Evolutionary conservation across 805 yeast genomes (phyloP), one percentile per base, ranked within the genome.

Genomic region (Saccharomycopsis javanensis): DNA sequence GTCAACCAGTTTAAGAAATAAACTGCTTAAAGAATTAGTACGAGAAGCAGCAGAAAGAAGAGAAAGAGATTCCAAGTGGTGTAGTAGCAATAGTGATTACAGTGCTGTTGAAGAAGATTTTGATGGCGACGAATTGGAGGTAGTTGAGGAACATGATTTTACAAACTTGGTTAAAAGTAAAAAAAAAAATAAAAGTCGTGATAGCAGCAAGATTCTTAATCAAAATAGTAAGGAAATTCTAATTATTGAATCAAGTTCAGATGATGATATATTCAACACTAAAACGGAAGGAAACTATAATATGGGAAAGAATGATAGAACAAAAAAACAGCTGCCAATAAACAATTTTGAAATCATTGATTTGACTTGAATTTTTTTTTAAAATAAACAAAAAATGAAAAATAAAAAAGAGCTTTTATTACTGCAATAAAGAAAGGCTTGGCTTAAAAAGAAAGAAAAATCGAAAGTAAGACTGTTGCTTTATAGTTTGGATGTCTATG

Each of bases 1-100:
- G 15, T 6, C 4, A 11, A 30, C 15, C 5, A 5, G n/a, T 27
- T 34, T 53, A 18, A 63, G 30, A 50, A 56, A 63, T 11, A 56
- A 51, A 38, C 55, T 69, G 18, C 60, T 79, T 53, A 71, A 81
- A 37, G 78, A 74, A 5, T 66, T 79, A 51, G 76, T 80, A 50
- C 64, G 79, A 16, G 76, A 74, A 58, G 94, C 95, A 1, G 83
- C 88, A 0, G 84, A 83, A 59, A 69, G 83, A 57, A 70, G 94
- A 50, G 66, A 73, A 18, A 68, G 70, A n/a, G 87, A 81, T 65
- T 66, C 72, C 3, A 77, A 76, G 58, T 75, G 77, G 73, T 82
- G 86, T 59, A 42, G 48, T 25, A 42, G 48, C 25, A 42, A 23
- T 59, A 64, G 13, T 61, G 63, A 55, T 51, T 48, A 50, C 27